Conservation (phyloP, 2,329 filamentous ascomycete species). For the Sporothrix schenckii region DNA sequence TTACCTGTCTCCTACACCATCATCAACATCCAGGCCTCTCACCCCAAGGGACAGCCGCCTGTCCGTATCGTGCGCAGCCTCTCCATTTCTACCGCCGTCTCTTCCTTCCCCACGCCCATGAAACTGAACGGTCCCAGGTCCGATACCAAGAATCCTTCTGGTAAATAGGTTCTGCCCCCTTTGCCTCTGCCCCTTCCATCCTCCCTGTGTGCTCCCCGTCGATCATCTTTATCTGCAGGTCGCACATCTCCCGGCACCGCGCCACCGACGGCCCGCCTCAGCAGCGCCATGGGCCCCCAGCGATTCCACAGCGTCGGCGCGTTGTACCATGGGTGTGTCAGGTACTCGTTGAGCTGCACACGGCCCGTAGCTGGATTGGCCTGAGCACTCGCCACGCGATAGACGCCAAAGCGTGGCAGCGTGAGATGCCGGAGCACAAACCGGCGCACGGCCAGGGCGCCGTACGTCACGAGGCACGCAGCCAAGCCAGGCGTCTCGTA, state of each 20-base stretch:
- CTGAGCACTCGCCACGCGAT: constrained; percentile 46
- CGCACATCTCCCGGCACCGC: constrained; percentile 45
- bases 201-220: background rate
- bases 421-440: constrained; percentile 60
- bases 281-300: constrained; percentile 61
- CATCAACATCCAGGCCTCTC: background rate
- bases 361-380: constrained; percentile 58
- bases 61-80: constrained; percentile 45
- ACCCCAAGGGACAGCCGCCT: constrained; percentile 53
- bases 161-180: constrained; percentile 50
- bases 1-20: background rate
- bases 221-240: constrained; percentile 34
- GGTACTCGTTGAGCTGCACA: constrained; percentile 55
- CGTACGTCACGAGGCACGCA: constrained; percentile 49
- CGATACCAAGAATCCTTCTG: constrained; percentile 57
- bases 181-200: constrained; percentile 33
- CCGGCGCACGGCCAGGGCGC: constrained; percentile 56
- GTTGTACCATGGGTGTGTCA: constrained; percentile 68
- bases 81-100: constrained; percentile 48
- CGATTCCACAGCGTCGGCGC: constrained; percentile 62
- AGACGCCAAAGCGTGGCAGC: constrained; percentile 58
- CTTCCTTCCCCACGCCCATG: constrained; percentile 55
- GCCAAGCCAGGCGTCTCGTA: constrained; percentile 50
- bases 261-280: constrained; percentile 50
- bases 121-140: constrained; percentile 65